Evolutionary conservation across 2,329 filamentous ascomycete species (phyloP), one percentile per base, ranked within the genome.

Genomic region (Leptographium lundbergii): DNA sequence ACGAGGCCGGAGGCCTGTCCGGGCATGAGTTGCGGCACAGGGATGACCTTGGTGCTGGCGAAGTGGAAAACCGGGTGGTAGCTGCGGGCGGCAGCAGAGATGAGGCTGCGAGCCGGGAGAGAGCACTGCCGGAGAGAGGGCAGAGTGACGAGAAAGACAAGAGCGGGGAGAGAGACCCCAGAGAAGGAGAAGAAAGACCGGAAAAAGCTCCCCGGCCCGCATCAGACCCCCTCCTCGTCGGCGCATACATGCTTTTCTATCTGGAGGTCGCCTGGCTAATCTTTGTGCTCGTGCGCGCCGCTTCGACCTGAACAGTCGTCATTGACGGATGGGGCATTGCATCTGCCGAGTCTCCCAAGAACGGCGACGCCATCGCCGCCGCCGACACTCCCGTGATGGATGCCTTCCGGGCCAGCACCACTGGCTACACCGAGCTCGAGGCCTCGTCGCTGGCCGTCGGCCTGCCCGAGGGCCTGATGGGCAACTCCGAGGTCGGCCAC

Each of bases 251-350:
- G 62, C 72, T 84, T 63, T 66, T 81, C 60, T 82, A 82, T 66
- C 69, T 84, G 60, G 78, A 84, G 70, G 67, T 81, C 60, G 75
- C 74, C 61, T 83, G 78, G 79, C 79, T 84, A 80, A 81, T 81
- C 61, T 72, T 79, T 67, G 71, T 81, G 70, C 69, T 82, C 56
- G 69, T 79, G 66, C 75, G 75, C 65, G 53, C 62, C 29, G 55
- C 50, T 25, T 45, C 51, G 36, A 9, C 25, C 34, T n/a, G 19
- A 24, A 70, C 59, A 91, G 88, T 99, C 82, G 94, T 97, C 76
- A 99, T 99, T 80, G 94, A 99, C 77, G 94, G 94, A 70, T 99
- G 94, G 94, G 94, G 94, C 70, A 84, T 97, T 68, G 83, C 91
- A 68, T 84, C 84, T 64, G 86, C 87, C 65, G 77, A 85, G 61